Evolutionary conservation across 2,329 filamentous ascomycete genomes (phyloP), one percentile per base, ranked within the genome.

Genomic region (Periconia sp.): DNA sequence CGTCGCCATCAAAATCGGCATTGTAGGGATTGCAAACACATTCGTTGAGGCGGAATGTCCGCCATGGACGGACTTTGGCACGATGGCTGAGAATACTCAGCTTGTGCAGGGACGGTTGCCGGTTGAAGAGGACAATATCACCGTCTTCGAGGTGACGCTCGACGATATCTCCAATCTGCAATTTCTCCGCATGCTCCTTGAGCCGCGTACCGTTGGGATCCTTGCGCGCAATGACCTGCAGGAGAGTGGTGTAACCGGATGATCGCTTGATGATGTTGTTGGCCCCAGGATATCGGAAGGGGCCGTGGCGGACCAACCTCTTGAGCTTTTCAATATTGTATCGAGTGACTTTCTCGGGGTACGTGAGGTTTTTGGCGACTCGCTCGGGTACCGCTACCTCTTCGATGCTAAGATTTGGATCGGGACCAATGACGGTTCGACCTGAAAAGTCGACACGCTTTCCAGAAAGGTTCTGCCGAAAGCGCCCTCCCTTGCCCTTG

Each of bases 371-470:
- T 75, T 91, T 95, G 5, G 94, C 94, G n/a, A 99, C 92, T 17
- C 95, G 81, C 55, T 89, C 82, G 1, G 94, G 94, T 30, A 99
- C 88, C 5, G 93, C 93, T 35, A 99, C 94, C 74, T 99, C 87
- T 62, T 97, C 91, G 59, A 99, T 91, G 17, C 89, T 87, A 46
- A 99, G 74, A 65, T 99, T 99, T 2, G 94, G 94, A 74, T 99
- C 94, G 0, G 94, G 94, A 0, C 92, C 96, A 74, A 99, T 99
- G 74, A 99, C 94, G 0, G 94, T 99, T 72, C 94, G 87, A 17
- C 92, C 94, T 11, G 94, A 99, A 74, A 97, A 99, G 71, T 99
- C 93, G 50, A 99, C 94, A 82, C 94, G 93, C 76, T 99, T 99
- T 71, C 94, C 94, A 0, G 93, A 97, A 55, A 99, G 76, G 66